A percentile compares a stretch with the other conserved stretches of the same genome.
Evolutionary conservation across 1,284 basidiomycete species (phyloP).

Genomic region (Apiotrichum akiyoshidainum): DNA sequence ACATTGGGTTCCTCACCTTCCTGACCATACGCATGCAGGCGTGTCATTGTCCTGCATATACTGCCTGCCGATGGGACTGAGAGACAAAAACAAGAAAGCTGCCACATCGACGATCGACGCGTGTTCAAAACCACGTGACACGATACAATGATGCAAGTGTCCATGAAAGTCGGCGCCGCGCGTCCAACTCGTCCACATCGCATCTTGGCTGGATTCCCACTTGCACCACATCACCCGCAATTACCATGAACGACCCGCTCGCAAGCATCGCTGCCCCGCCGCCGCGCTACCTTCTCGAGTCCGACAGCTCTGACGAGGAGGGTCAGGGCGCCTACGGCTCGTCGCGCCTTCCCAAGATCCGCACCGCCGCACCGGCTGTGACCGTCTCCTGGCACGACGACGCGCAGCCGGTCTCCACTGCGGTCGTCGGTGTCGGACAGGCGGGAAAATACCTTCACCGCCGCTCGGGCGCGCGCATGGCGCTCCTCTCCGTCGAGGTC

Average conservation of each 20-base stretch:
- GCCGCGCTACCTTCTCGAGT: slow-evolving; percentile 47
- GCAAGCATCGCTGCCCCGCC: slow-evolving; percentile 35
- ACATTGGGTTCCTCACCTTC: too few species aligned
- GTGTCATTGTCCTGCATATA: too few species aligned
- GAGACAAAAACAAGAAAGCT: too few species aligned
- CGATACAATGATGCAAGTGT: too few species aligned
- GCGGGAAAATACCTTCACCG: slow-evolving; percentile 33
- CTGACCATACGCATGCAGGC: too few species aligned
- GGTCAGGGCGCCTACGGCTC: slow-evolving; percentile 39
- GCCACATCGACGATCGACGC: too few species aligned
- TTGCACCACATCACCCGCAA: not conserved
- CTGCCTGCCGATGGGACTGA: too few species aligned
- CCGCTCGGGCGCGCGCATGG: slow-evolving; percentile 11
- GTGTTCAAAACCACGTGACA: too few species aligned
- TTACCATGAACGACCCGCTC: slow-evolving; percentile 41
- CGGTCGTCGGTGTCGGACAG: slow-evolving; percentile 35
- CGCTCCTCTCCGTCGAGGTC: slow-evolving; percentile 17
- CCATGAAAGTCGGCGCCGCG: too few species aligned
- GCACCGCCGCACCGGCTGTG: not conserved
- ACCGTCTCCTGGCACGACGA: not conserved
- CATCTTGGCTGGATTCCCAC: not conserved
- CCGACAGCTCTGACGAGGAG: slow-evolving; percentile 48
- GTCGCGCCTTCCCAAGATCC: not conserved
- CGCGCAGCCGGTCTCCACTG: not conserved
- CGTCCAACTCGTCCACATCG: too few species aligned